These are phyloP conservation scores for Spizellomyces punctatus DNA, from an alignment of 192 early-diverging fungal genomes.

Conservation along the genomic window DNA sequence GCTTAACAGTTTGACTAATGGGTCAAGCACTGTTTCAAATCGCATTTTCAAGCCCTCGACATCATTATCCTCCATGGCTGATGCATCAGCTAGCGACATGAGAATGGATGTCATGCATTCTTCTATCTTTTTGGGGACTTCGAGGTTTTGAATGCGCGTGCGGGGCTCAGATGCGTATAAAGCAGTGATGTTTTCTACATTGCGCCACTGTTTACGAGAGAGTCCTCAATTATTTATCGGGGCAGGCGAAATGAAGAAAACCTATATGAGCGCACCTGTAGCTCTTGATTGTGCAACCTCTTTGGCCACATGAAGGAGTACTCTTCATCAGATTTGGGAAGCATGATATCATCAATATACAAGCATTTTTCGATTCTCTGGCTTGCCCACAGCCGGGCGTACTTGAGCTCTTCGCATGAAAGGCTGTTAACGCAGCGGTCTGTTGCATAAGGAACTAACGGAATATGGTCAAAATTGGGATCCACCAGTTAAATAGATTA, in stretches of 20 bases:
- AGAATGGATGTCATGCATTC: conserved; percentile 1
- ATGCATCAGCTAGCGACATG: neutral
- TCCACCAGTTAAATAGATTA: too few relatives aligned
- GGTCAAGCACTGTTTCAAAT: neutral
- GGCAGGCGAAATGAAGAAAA: too few relatives aligned
- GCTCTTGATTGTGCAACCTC: neutral
- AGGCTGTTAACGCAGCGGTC: conserved; percentile 1
- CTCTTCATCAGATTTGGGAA: conserved; percentile 7
- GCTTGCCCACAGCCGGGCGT: neutral
- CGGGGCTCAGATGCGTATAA: neutral
- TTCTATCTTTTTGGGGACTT: neutral
- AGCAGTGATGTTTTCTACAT: neutral
- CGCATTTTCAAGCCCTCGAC: too few relatives aligned
- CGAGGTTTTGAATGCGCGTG: neutral
- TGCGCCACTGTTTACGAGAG: too few relatives aligned
- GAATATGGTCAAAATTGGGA: too few relatives aligned
- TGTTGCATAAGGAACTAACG: neutral
- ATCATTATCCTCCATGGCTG: too few relatives aligned
- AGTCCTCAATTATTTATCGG: too few relatives aligned
- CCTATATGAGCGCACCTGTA: neutral
- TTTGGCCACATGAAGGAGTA: conserved; percentile 13
- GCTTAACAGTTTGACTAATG: neutral
- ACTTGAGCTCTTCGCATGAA: neutral
- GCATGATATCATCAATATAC: neutral
- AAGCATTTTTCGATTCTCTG: neutral